A percentile compares a stretch with the other conserved stretches of the same genome.
Evolutionary conservation across 129 eudicot species (phyloP).

Genomic region (Glebionis coronaria): DNA sequence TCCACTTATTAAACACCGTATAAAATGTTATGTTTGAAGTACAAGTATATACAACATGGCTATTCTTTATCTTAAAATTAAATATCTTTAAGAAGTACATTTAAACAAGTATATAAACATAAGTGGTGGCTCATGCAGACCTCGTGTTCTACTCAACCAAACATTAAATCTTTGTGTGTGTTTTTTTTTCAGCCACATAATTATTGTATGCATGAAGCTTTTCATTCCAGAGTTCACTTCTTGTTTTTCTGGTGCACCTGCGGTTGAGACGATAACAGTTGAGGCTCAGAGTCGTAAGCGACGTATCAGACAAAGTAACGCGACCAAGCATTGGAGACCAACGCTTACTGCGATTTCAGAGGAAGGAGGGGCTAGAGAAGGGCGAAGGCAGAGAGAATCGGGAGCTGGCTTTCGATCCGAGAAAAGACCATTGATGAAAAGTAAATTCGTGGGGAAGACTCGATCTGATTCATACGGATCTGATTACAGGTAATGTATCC

Average conservation of each 20-base stretch:
- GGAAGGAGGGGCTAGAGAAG: conserved; percentile 19
- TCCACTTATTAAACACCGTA: background rate
- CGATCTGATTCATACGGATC: conserved; percentile 26
- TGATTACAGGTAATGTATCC: conserved; percentile 21
- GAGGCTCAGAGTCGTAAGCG: conserved; percentile 17
- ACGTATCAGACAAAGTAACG: conserved; percentile 22
- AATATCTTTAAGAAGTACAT: conserved; percentile 11
- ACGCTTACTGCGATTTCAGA: conserved; percentile 26
- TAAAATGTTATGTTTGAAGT: background rate
- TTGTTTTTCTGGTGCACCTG: conserved; percentile 27
- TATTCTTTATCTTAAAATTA: background rate
- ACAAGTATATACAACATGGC: background rate
- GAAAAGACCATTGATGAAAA: conserved; percentile 23
- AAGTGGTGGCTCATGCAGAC: conserved; percentile 12
- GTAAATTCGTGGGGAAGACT: conserved; percentile 24
- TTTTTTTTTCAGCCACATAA: too few species aligned
- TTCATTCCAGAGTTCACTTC: conserved; percentile 28
- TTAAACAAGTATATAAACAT: conserved; percentile 14
- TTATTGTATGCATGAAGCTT: conserved; percentile 23
- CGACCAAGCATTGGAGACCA: conserved; percentile 25
- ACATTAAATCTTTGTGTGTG: background rate
- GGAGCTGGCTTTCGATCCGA: conserved; percentile 16
- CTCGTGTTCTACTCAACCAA: conserved; percentile 16
- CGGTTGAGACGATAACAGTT: conserved; percentile 19
- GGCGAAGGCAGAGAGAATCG: conserved; percentile 14